Conservation (phyloP, 2,329 filamentous ascomycete species). For the Penicillium sclerotigenum region DNA sequence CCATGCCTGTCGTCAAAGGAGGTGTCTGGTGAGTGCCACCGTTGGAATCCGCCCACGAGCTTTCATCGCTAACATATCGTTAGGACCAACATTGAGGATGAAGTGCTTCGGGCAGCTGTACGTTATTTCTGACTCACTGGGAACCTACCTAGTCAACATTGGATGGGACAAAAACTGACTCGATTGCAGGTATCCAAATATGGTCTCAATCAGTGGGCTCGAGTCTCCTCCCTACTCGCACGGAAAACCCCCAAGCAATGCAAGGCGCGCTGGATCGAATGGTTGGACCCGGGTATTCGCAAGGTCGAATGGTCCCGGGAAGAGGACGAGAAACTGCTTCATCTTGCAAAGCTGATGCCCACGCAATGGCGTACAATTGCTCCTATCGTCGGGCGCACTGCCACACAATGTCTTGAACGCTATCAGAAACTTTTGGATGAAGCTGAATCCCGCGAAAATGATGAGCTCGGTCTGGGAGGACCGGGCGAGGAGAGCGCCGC, state of each 20-base stretch:
- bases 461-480: conserved; percentile 76
- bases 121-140: conserved; percentile 4
- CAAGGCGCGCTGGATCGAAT: conserved; percentile 97
- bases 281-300: conserved; percentile 95
- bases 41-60: not conserved
- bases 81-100: conserved; percentile 73
- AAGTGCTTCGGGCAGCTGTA: conserved; percentile 89
- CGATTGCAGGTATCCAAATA: conserved; percentile 69
- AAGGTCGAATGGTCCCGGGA: conserved; percentile 99
- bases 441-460: conserved; percentile 81
- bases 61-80: conserved; percentile 18
- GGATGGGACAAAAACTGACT: conserved; percentile 13
- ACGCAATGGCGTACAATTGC: conserved; percentile 99
- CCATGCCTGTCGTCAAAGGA: conserved; percentile 64
- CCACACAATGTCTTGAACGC: conserved; percentile 93
- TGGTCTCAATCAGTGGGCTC: conserved; percentile 95
- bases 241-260: conserved; percentile 98
- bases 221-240: conserved; percentile 92
- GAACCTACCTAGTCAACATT: not conserved
- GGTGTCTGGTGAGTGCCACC: conserved; percentile 54
- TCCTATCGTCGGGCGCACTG: conserved; percentile 91
- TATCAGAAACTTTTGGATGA: conserved; percentile 97
- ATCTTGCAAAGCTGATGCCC: conserved; percentile 96
- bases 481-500: conserved; percentile 79
- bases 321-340: conserved; percentile 94